phyloP scores from a whole-genome alignment of 768 basidiomycete species.

The Boletus vinaceobasis region DNA sequence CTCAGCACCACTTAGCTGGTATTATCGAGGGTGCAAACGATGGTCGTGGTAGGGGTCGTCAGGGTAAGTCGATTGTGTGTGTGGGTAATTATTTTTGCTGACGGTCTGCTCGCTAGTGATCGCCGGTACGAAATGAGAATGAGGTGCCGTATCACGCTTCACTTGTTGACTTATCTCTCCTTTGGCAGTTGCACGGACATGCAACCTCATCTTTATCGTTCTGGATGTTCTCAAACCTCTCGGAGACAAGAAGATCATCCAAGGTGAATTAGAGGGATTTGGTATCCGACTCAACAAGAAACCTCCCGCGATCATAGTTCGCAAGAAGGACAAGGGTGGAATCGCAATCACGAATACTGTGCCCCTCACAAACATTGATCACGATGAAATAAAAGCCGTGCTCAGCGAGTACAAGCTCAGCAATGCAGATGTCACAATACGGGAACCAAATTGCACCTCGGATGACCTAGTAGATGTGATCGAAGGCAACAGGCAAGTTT shows the following conservation, averaged over 20 bases:
- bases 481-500: conserved; percentile 79
- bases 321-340: conserved; percentile 86
- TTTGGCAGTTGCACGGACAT: conserved; percentile 85
- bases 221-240: conserved; percentile 98
- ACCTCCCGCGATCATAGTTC: conserved; percentile 81
- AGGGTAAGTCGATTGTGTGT: conserved; percentile 50
- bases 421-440: conserved; percentile 89
- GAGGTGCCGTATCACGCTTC: conserved; percentile 1
- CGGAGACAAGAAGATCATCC: conserved; percentile 89
- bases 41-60: conserved; percentile 92
- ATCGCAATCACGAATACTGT: conserved; percentile 96
- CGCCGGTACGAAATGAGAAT: conserved; percentile 53
- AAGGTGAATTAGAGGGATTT: conserved; percentile 94
- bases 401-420: conserved; percentile 88
- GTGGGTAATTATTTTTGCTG: conserved; percentile 20
- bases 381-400: conserved; percentile 94
- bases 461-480: conserved; percentile 98
- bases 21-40: conserved; percentile 98
- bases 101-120: conserved; percentile 47
- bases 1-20: conserved; percentile 57
- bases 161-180: conserved; percentile 1
- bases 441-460: conserved; percentile 86
- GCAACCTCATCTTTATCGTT: conserved; percentile 97
- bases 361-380: conserved; percentile 91
- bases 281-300: conserved; percentile 95